A percentile compares a stretch with the other conserved stretches of the same genome.
Evolutionary conservation across 768 basidiomycete genomes (phyloP).

Genomic region (Lentinula detonsa): DNA sequence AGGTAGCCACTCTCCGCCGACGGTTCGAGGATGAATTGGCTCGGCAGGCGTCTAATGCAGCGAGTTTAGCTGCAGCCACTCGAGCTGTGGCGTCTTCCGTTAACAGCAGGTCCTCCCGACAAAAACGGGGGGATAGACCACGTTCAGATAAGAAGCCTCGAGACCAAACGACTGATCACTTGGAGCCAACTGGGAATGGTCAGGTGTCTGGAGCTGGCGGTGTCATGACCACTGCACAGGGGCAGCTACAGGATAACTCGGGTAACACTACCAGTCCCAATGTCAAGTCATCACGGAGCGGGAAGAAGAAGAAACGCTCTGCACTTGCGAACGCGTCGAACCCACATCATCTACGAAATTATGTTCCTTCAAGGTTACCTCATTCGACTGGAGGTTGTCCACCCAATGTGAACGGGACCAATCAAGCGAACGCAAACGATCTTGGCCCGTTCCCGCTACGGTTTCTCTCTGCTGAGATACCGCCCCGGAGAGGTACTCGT

Average conservation of each 20-base stretch:
- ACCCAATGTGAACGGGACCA: constrained; percentile 4
- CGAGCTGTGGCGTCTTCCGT: constrained; percentile 20
- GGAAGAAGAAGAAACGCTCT: constrained; percentile 88
- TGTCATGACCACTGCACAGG: not conserved
- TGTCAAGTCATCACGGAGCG: not conserved
- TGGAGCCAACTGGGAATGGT: constrained; percentile 26
- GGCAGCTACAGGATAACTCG: not conserved
- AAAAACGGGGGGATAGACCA: constrained; percentile 29
- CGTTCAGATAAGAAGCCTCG: constrained; percentile 23
- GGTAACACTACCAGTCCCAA: not conserved
- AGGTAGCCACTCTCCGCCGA: constrained; percentile 57
- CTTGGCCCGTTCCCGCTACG: constrained; percentile 52
- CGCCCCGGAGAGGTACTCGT: constrained; percentile 29
- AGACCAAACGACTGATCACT: constrained; percentile 30
- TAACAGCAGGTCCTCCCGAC: constrained; percentile 21
- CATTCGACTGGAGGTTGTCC: constrained; percentile 21
- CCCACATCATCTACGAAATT: constrained; percentile 93
- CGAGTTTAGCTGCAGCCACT: constrained; percentile 41
- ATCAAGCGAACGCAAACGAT: constrained; percentile 23
- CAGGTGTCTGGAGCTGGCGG: not conserved
- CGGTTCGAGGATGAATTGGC: constrained; percentile 73
- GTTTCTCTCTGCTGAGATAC: constrained; percentile 66
- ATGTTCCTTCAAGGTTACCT: constrained; percentile 80
- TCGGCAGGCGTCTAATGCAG: constrained; percentile 43
- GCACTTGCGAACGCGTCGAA: constrained; percentile 91